These are phyloP conservation scores for Borovskyia barvae DNA, from an alignment of 208 protist genomes.

Conservation along the genomic window DNA sequence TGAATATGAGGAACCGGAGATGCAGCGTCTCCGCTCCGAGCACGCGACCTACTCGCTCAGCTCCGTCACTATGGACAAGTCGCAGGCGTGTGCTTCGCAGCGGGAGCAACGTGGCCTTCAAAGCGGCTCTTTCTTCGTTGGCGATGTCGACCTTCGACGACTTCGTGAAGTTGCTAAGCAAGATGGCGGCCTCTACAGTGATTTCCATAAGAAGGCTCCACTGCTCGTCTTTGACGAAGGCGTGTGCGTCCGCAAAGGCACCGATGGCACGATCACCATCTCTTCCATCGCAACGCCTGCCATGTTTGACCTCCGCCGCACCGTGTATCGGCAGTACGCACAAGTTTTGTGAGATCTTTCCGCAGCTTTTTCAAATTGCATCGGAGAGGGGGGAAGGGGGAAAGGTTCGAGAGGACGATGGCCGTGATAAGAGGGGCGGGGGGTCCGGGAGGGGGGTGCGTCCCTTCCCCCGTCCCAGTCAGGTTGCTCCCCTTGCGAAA, in stretches of 20 bases:
- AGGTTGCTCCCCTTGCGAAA: too few species aligned
- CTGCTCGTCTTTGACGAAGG: constrained; percentile 83
- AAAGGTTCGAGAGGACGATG: too few species aligned
- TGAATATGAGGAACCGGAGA: constrained; percentile 20
- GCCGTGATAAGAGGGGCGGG: too few species aligned
- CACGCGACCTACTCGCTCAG: constrained; percentile 41
- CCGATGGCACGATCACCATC: constrained; percentile 70
- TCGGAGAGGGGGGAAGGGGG: too few species aligned
- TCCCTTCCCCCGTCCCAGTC: too few species aligned
- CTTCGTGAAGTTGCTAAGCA: constrained; percentile 55
- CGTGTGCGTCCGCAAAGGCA: constrained; percentile 72
- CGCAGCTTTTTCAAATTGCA: too few species aligned
- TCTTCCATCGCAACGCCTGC: constrained; percentile 75
- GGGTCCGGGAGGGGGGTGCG: too few species aligned
- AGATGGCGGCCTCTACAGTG: constrained; percentile 55
- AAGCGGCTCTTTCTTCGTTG: constrained; percentile 83
- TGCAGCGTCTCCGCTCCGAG: constrained; percentile 27
- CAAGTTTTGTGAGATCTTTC: too few species aligned
- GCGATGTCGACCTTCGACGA: constrained; percentile 60
- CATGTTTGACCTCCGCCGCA: constrained; percentile 69
- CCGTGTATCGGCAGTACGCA: constrained; percentile 78
- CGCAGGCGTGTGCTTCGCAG: constrained; percentile 58
- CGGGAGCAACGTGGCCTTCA: constrained; percentile 53
- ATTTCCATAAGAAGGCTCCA: constrained; percentile 74
- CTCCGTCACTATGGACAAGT: constrained; percentile 36